These are phyloP conservation scores for Aspergillus diversus DNA, from an alignment of 495 filamentous ascomycete genomes.

Conservation along the genomic window DNA sequence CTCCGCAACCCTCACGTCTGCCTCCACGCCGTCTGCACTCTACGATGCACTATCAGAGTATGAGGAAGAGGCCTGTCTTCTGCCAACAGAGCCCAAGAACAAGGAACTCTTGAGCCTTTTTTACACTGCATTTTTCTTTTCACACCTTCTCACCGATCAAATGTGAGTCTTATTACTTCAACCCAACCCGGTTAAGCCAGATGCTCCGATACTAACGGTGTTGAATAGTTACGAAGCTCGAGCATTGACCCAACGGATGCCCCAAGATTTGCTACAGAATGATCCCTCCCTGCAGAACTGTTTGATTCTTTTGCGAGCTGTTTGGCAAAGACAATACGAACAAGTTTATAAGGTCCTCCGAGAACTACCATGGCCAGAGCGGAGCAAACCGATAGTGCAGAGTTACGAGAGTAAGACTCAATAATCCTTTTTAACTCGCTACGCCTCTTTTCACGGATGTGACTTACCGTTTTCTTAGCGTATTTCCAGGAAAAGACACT, in stretches of 20 bases:
- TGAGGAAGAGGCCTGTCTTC: slow-evolving; percentile 45
- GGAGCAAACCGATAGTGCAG: slow-evolving; percentile 40
- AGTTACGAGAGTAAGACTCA: slow-evolving; percentile 46
- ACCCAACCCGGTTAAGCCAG: not conserved
- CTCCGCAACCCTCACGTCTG: slow-evolving; percentile 37
- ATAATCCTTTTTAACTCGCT: not conserved
- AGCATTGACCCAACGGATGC: slow-evolving; percentile 53
- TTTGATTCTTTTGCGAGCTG: slow-evolving; percentile 47
- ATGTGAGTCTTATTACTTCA: slow-evolving; percentile 37
- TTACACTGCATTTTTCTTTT: slow-evolving; percentile 56
- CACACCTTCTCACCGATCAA: slow-evolving; percentile 55
- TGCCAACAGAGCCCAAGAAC: slow-evolving; percentile 29
- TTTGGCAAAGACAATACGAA: slow-evolving; percentile 53
- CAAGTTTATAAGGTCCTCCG: slow-evolving; percentile 47
- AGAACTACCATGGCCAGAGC: slow-evolving; percentile 47
- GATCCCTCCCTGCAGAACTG: slow-evolving; percentile 51
- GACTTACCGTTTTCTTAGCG: slow-evolving; percentile 23
- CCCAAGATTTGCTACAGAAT: slow-evolving; percentile 37
- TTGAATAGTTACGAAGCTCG: slow-evolving; percentile 54
- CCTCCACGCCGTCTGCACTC: slow-evolving; percentile 42
- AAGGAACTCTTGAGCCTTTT: slow-evolving; percentile 45
- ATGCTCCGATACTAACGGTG: slow-evolving; percentile 13
- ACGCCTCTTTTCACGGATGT: not conserved
- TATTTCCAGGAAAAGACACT: slow-evolving; percentile 54
- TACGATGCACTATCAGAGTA: slow-evolving; percentile 50